A percentile compares a stretch with the other conserved stretches of the same genome.
phyloP scores from a whole-genome alignment of 208 protist species.

The Acanthamoeba sp. region DNA sequence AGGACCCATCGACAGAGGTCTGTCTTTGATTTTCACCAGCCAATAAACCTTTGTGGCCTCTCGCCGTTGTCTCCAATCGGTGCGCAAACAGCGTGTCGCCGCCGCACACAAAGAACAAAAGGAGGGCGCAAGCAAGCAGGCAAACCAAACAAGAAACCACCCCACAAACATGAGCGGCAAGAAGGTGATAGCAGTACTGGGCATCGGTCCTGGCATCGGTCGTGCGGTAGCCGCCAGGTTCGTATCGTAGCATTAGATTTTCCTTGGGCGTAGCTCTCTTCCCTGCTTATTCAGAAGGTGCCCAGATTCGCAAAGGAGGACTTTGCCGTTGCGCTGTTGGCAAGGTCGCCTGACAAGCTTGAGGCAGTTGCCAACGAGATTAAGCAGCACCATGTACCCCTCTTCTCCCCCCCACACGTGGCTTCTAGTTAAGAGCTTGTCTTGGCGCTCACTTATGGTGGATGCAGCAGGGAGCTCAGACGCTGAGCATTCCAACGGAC shows the following conservation, averaged over 20 bases:
- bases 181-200: slow-evolving; percentile 76
- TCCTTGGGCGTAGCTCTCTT: no score
- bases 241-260: background rate
- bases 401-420: background rate
- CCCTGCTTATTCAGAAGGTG: no score
- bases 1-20: no score
- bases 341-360: slow-evolving; percentile 72
- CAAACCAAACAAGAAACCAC: background rate
- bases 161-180: background rate
- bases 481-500: slow-evolving; percentile 62
- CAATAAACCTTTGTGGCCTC: background rate
- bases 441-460: background rate
- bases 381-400: slow-evolving; percentile 8
- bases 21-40: no score
- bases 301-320: slow-evolving; percentile 79
- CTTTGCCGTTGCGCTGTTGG: slow-evolving; percentile 72
- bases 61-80: background rate
- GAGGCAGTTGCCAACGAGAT: slow-evolving; percentile 64
- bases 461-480: background rate
- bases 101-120: background rate
- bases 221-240: slow-evolving; percentile 31
- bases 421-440: no score
- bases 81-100: no score
- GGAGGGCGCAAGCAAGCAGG: background rate
- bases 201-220: slow-evolving; percentile 78